phyloP scores from a whole-genome alignment of 176 grass and related monocot species.

The Ensete ventricosum region DNA sequence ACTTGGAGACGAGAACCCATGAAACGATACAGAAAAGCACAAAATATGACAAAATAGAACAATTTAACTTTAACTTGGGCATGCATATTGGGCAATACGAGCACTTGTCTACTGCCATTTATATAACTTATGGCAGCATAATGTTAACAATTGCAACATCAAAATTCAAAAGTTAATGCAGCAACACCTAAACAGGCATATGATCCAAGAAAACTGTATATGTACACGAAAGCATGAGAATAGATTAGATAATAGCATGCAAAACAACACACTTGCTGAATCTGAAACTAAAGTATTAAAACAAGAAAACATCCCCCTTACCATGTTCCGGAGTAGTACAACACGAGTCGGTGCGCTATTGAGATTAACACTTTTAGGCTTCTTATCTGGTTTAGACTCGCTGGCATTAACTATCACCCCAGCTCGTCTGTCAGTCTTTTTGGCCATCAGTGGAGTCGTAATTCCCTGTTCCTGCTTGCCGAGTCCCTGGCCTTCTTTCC shows the following conservation, averaged over 20 bases:
- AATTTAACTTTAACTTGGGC: no score
- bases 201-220: no score
- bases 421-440: slow-evolving; percentile 71
- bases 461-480: slow-evolving; percentile 93
- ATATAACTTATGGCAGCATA: no score
- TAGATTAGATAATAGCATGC: background rate
- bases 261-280: background rate
- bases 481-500: slow-evolving; percentile 95
- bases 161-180: no score
- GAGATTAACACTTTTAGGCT: slow-evolving; percentile 56
- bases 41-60: no score
- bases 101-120: no score
- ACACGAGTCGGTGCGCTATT: slow-evolving; percentile 57
- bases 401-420: slow-evolving; percentile 85
- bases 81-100: no score
- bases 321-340: slow-evolving; percentile 82
- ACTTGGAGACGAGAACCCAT: no score
- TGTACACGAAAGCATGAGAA: background rate
- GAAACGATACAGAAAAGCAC: no score
- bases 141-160: no score
- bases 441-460: slow-evolving; percentile 66
- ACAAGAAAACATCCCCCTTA: slow-evolving; percentile 13
- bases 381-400: slow-evolving; percentile 51
- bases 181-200: no score
- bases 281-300: background rate